Conservation (phyloP, 805 yeast species). For the Wickerhamiella galacta region DNA sequence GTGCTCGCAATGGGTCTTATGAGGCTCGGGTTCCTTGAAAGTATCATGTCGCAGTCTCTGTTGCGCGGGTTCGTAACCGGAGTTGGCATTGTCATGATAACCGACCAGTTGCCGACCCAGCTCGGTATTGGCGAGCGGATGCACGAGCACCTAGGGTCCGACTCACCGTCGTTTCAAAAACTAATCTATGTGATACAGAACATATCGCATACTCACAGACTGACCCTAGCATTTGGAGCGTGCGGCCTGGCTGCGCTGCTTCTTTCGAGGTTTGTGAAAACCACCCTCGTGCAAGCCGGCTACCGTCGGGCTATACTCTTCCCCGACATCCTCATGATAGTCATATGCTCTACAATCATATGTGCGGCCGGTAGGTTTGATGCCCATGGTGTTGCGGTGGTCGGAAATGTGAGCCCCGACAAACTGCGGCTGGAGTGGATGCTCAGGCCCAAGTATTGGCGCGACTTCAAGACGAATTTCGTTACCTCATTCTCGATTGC, state of each 20-base stretch:
- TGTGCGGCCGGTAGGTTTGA: constrained; percentile 26
- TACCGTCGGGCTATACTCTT: constrained; percentile 38
- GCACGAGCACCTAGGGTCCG: constrained; percentile 25
- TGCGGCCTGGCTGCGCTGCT: constrained; percentile 32
- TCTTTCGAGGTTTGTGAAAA: constrained; percentile 27
- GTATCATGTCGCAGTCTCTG: constrained; percentile 58
- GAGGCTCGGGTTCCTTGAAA: constrained; percentile 76
- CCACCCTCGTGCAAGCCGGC: constrained; percentile 18
- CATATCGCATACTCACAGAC: constrained; percentile 30
- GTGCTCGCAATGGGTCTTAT: constrained; percentile 58
- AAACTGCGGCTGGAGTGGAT: constrained; percentile 42
- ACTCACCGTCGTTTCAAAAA: constrained; percentile 60
- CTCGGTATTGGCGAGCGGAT: constrained; percentile 41
- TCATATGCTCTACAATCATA: constrained; percentile 39
- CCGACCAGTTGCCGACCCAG: constrained; percentile 57
- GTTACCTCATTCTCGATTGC: constrained; percentile 66
- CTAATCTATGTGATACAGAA: constrained; percentile 38
- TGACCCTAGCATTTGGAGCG: constrained; percentile 48
- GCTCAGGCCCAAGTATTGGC: constrained; percentile 27
- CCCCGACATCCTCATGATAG: constrained; percentile 77
- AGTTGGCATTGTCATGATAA: constrained; percentile 68
- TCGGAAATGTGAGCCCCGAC: constrained; percentile 48
- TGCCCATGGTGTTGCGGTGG: constrained; percentile 37
- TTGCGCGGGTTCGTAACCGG: constrained; percentile 74
- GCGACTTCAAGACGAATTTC: constrained; percentile 37